A percentile compares a stretch with the other conserved stretches of the same genome.
These are phyloP conservation scores for Neofusicoccum cordaticola DNA, from an alignment of 2,329 filamentous ascomycete species.

Conservation along the genomic window DNA sequence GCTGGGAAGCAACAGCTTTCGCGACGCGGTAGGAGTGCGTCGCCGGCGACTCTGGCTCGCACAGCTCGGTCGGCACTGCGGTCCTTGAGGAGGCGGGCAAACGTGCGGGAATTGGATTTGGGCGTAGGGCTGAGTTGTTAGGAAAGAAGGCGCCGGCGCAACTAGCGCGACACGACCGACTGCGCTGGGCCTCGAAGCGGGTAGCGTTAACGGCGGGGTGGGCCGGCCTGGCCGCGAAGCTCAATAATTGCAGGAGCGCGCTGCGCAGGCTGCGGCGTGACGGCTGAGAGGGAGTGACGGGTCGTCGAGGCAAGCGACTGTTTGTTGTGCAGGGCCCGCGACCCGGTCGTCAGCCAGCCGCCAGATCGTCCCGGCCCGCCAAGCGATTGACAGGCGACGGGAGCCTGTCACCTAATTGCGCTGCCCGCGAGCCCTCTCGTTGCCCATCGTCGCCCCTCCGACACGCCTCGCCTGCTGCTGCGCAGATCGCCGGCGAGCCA, in stretches of 20 bases:
- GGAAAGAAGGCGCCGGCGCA: constrained; percentile 9
- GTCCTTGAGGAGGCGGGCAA: neutral
- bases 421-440: neutral
- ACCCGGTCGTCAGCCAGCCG: neutral
- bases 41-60: neutral
- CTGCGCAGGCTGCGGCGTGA: neutral
- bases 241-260: neutral
- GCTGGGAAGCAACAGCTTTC: neutral
- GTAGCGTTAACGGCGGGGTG: constrained; percentile 5
- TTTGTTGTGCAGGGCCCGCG: constrained; percentile 12
- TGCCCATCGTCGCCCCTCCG: neutral
- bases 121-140: constrained; percentile 15
- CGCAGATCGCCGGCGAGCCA: neutral
- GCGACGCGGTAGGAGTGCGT: neutral
- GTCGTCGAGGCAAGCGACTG: neutral
- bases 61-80: constrained; percentile 6
- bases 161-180: constrained; percentile 8
- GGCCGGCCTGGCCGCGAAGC: neutral
- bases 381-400: neutral
- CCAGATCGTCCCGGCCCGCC: constrained; percentile 4
- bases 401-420: neutral
- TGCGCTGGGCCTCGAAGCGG: constrained; percentile 6
- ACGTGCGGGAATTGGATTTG: neutral
- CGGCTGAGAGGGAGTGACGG: neutral
- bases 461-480: neutral